These are phyloP conservation scores for Paramecium tetraurelia DNA, from an alignment of 73 alveolate species.

Conservation along the genomic window DNA sequence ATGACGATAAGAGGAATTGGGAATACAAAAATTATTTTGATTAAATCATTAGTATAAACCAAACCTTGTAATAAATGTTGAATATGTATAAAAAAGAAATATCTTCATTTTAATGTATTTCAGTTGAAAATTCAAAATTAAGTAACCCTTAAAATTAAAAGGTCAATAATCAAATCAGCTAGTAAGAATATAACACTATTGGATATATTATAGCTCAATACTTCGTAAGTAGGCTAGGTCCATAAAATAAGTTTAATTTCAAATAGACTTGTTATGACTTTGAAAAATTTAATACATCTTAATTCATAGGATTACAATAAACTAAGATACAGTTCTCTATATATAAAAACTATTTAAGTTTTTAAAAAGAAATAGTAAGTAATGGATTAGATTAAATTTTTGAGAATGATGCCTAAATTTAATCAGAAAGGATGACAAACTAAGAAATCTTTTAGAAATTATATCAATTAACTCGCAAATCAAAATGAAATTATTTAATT, in stretches of 20 bases:
- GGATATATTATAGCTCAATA: constrained; percentile 26
- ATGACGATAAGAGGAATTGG: not conserved
- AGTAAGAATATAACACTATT: not conserved
- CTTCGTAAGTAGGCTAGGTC: constrained; percentile 27
- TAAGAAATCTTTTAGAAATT: not conserved
- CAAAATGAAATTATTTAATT: not conserved
- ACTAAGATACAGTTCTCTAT: not conserved
- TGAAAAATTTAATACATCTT: not conserved
- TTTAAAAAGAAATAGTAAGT: not conserved
- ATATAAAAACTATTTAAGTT: not conserved
- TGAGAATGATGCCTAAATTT: not conserved
- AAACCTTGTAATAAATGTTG: not conserved
- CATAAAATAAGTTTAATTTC: not conserved
- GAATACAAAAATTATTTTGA: not conserved
- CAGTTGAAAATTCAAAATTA: not conserved
- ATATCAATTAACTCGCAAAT: not conserved
- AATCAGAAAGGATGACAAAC: not conserved
- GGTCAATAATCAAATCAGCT: not conserved
- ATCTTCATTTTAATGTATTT: not conserved
- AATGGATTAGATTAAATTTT: not conserved
- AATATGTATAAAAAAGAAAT: not conserved
- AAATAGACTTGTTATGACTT: not conserved
- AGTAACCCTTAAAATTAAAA: not conserved
- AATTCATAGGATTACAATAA: not conserved
- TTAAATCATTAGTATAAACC: not conserved